Evolutionary conservation across 2,329 filamentous ascomycete species (phyloP), one percentile per base, ranked within the genome.

Genomic region (Aspergillus neotritici): DNA sequence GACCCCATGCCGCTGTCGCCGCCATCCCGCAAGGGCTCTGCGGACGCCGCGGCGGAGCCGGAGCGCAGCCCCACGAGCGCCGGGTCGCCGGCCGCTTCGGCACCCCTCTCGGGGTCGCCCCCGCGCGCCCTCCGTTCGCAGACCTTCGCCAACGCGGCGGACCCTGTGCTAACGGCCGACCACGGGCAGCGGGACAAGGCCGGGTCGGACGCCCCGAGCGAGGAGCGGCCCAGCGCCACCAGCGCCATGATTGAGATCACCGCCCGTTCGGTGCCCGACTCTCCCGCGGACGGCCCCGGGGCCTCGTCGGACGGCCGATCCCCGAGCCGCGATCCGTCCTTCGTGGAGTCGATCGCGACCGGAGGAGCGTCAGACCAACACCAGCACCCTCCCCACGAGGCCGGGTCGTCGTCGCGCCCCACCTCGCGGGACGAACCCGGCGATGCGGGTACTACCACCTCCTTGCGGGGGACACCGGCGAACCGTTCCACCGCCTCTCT

Each of bases 211-310:
- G 56, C 71, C 1, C 77, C 76, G 28, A 73, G 75, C 4, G 75
- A 77, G 2, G 77, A 81, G 31, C 73, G 80, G 38, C 73, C 72
- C 46, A 71, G 79, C 57, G 84, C 84, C 16, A 73, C 76, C 15
- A 78, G 72, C 51, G 73, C 77, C 17, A 87, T 89, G 74, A 82
- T 83, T 42, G 81, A 80, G 31, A 71, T 87, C 31, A 80, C 84
- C n/a, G 77, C 72, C 13, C 73, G 78, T 13, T 79, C 83, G 1
- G 74, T 78, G 30, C 72, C 77, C n/a, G 63, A 66, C 15, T 78
- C 79, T 1, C 76, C 79, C 1, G 58, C 65, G 5, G 68, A 70
- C 10, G 73, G 75, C 1, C 71, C 74, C 5, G 44, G 69, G 30
- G 67, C 67, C 36, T 73, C 72, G 34, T 68, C 66, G 55, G 45